A percentile compares a stretch with the other conserved stretches of the same genome.
Conservation (phyloP, 2,329 filamentous ascomycete species). For the Aquanectria penicillioides region DNA sequence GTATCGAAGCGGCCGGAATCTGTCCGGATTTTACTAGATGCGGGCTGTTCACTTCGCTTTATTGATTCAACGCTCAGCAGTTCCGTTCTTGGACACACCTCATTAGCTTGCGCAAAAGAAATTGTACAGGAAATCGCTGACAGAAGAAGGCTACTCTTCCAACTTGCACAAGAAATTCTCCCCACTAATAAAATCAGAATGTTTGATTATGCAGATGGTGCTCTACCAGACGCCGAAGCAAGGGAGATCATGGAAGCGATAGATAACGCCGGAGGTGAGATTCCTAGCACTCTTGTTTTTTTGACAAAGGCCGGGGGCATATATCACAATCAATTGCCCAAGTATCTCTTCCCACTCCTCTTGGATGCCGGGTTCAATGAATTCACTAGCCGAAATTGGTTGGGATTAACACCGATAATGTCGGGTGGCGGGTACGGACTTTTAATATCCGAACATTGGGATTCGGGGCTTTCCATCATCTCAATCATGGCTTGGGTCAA, state of each 20-base stretch:
- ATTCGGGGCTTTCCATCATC: background rate
- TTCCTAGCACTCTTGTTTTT: background rate
- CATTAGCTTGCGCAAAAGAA: background rate
- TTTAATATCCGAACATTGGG: background rate
- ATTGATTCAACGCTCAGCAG: background rate
- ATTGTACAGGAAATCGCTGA: background rate
- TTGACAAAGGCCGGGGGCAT: background rate
- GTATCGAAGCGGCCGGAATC: background rate
- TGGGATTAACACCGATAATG: background rate
- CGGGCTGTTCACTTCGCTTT: background rate
- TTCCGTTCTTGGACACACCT: background rate
- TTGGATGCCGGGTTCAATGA: background rate
- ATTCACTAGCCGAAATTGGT: background rate
- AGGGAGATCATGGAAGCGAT: background rate
- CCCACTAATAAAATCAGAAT: background rate
- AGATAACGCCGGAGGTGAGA: background rate
- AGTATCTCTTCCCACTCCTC: background rate
- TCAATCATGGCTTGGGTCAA: background rate
- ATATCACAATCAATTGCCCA: background rate
- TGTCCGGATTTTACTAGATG: background rate
- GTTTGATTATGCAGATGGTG: background rate
- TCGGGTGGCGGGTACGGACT: background rate
- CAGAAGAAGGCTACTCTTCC: background rate
- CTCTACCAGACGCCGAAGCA: background rate
- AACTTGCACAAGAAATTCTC: background rate